phyloP scores from a whole-genome alignment of 306 rosid genomes.

The Quercus suber region DNA sequence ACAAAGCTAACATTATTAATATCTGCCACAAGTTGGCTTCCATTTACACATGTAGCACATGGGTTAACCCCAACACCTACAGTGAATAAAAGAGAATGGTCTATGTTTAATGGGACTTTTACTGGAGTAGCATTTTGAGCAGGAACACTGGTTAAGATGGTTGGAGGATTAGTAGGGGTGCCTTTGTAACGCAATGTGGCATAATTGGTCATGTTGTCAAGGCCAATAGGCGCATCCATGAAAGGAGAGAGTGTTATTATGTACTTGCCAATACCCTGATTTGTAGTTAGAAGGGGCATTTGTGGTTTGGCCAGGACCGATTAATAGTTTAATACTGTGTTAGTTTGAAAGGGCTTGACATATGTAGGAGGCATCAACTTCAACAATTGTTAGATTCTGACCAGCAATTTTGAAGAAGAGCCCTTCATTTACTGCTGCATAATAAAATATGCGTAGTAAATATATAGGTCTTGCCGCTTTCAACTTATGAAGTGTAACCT shows the following conservation, averaged over 20 bases:
- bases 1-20: slow-evolving; percentile 55
- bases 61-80: slow-evolving; percentile 52
- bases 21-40: slow-evolving; percentile 44
- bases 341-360: slow-evolving; percentile 62
- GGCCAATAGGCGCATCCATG: slow-evolving; percentile 67
- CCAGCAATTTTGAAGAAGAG: slow-evolving; percentile 70
- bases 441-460: slow-evolving; percentile 51
- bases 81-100: slow-evolving; percentile 57
- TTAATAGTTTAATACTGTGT: slow-evolving; percentile 50
- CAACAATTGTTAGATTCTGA: slow-evolving; percentile 57
- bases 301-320: slow-evolving; percentile 82
- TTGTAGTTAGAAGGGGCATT: slow-evolving; percentile 48
- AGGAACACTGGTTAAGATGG: slow-evolving; percentile 43
- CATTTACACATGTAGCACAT: slow-evolving; percentile 41
- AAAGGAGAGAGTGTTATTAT: slow-evolving; percentile 57
- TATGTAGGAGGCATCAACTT: slow-evolving; percentile 63
- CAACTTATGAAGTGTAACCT: slow-evolving; percentile 64
- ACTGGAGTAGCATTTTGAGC: slow-evolving; percentile 57
- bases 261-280: slow-evolving; percentile 53
- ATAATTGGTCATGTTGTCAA: slow-evolving; percentile 54
- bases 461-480: slow-evolving; percentile 57
- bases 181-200: slow-evolving; percentile 57
- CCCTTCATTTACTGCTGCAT: slow-evolving; percentile 72
- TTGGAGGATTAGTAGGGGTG: slow-evolving; percentile 32
- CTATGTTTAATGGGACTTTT: slow-evolving; percentile 45